These are phyloP conservation scores for Priceomyces castillae DNA, from an alignment of 805 yeast species.

Conservation along the genomic window DNA sequence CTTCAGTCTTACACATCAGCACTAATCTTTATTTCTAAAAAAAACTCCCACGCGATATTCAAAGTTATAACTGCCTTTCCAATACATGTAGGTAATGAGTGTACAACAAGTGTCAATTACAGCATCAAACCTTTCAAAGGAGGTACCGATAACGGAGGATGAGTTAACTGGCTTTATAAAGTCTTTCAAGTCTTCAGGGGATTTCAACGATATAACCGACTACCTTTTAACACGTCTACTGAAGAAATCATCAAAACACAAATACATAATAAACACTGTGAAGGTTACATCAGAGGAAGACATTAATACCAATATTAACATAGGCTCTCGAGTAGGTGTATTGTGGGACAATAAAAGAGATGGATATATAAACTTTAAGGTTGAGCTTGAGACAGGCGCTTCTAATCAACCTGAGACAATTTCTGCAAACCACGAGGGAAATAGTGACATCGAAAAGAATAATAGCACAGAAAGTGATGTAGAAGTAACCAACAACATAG, in stretches of 20 bases:
- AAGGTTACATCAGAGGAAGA: constrained; percentile 21
- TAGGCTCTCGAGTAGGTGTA: constrained; percentile 46
- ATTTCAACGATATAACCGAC: constrained; percentile 26
- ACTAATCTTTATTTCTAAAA: no score
- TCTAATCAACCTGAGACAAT: neutral
- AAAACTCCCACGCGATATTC: neutral
- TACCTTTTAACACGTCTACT: constrained; percentile 34
- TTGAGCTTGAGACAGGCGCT: constrained; percentile 10
- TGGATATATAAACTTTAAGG: constrained; percentile 44
- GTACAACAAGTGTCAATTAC: constrained; percentile 1
- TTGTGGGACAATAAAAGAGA: constrained; percentile 58
- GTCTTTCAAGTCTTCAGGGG: constrained; percentile 1
- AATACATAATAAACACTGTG: constrained; percentile 51
- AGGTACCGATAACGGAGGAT: constrained; percentile 20
- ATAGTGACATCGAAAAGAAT: neutral
- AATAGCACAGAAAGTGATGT: neutral
- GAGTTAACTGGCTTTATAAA: constrained; percentile 13
- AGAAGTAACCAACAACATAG: neutral
- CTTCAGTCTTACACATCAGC: neutral
- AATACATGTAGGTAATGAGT: constrained; percentile 1
- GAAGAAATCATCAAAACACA: constrained; percentile 51
- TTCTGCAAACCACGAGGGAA: neutral
- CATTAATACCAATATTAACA: constrained; percentile 18
- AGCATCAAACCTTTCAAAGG: constrained; percentile 12
- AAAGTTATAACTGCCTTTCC: no score